These are phyloP conservation scores for Apophysomyces variabilis DNA, from an alignment of 371 early-diverging fungal species.

Conservation along the genomic window DNA sequence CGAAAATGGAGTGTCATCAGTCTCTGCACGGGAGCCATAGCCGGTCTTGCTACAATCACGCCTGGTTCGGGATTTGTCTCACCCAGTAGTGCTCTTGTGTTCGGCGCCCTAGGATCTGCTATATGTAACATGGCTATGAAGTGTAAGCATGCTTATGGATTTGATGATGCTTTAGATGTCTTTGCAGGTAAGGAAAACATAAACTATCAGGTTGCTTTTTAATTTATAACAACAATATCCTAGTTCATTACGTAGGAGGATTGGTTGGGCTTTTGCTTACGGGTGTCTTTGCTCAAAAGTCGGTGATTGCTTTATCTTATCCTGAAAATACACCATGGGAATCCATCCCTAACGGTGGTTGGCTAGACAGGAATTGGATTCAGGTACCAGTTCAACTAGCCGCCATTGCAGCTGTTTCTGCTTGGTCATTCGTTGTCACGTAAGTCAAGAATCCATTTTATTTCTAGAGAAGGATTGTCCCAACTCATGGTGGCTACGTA, in stretches of 20 bases:
- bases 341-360: conserved; percentile 53
- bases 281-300: conserved; percentile 67
- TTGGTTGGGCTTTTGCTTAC: conserved; percentile 67
- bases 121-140: conserved; percentile 63
- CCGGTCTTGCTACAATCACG: conserved; percentile 77
- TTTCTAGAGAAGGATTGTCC: background rate
- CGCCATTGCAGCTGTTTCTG: conserved; percentile 51
- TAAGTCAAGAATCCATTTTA: conserved; percentile 10
- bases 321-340: conserved; percentile 53
- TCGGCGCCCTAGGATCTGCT: conserved; percentile 62
- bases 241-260: conserved; percentile 71
- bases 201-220: background rate
- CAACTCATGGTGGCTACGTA: background rate
- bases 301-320: conserved; percentile 58
- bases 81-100: conserved; percentile 68
- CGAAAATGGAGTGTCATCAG: conserved; percentile 79
- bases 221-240: background rate
- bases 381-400: conserved; percentile 63
- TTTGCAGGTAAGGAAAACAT: conserved; percentile 38
- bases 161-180: conserved; percentile 76
- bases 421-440: conserved; percentile 63
- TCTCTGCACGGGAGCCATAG: conserved; percentile 84
- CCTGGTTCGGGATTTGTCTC: conserved; percentile 74
- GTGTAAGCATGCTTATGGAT: conserved; percentile 61
- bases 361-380: conserved; percentile 64